phyloP scores from a whole-genome alignment of 2,329 filamentous ascomycete genomes.

The Nemania diffusa region DNA sequence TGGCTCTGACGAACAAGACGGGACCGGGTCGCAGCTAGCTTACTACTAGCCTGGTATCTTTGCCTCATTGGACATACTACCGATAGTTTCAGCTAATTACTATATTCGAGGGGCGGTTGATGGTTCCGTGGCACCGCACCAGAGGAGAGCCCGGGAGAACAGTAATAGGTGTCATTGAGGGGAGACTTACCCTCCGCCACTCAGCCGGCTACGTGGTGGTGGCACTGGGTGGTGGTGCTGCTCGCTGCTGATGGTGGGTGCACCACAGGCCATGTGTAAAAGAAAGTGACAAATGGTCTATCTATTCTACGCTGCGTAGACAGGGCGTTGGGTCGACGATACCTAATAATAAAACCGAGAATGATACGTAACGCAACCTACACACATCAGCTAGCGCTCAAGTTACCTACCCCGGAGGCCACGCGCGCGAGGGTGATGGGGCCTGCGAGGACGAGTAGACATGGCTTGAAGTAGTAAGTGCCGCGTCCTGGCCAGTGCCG shows the following conservation, averaged over 20 bases:
- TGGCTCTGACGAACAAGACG: not conserved
- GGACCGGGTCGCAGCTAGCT: conserved; percentile 1
- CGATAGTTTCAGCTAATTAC: conserved; percentile 21
- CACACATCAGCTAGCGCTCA: conserved; percentile 12
- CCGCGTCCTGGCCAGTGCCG: conserved; percentile 31
- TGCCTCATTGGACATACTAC: conserved; percentile 5
- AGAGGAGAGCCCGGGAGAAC: conserved; percentile 19
- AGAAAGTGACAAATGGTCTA: conserved; percentile 27
- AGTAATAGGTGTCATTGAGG: conserved; percentile 26
- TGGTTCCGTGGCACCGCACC: conserved; percentile 28
- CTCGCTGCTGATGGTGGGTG: conserved; percentile 11
- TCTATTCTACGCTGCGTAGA: conserved; percentile 14
- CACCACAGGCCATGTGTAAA: conserved; percentile 25
- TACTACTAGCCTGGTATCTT: not conserved
- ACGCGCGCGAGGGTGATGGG: conserved; percentile 10
- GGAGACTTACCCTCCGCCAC: conserved; percentile 22
- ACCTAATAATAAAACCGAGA: conserved; percentile 14
- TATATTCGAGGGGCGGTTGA: conserved; percentile 1
- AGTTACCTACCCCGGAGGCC: conserved; percentile 6
- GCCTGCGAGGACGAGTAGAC: conserved; percentile 3
- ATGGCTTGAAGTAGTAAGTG: conserved; percentile 31
- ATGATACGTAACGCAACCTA: conserved; percentile 38
- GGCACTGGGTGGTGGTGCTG: not conserved
- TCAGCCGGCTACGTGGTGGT: conserved; percentile 28
- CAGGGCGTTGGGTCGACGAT: conserved; percentile 20